Base-by-base conservation (phyloP, 805 yeast species). In the Cyberlindnera subsufficiens region DNA sequence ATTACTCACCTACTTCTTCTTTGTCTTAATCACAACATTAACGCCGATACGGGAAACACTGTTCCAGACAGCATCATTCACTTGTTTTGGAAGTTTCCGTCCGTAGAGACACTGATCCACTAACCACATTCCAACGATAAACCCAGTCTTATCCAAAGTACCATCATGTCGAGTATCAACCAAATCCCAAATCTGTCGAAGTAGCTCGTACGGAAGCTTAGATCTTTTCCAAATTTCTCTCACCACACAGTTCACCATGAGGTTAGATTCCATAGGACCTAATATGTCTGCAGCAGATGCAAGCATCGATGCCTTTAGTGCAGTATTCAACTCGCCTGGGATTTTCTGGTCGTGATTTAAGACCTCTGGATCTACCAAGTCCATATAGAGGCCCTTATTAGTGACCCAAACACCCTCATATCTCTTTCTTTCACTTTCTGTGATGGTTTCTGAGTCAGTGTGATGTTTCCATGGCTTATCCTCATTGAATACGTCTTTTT, bases 21-120 rank as follows among this genome's bases (percentile, higher is more conserved):
- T 58, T 10, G 48, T 45, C 40, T 53, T 56, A 10, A 60, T 40
- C 4, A 53, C 54, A 30, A 60, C 59, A 30, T 51, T 59, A 14
- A 68, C 39, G 56, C 77, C 78, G 11, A 74, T 63, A 35, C 66
- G 68, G 31, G 74, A 74, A 11, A 86, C 85, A 60, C 95, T 85
- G 35, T 77, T 74, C 98, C 98, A 93, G 1, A 91, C 80, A 25
- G 71, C 74, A 5, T 74, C 77, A 33, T 75, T 80, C 6, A 93
- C 76, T 32, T 64, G 64, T 45, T 76, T 72, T 0, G 99, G 98
- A 38, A 93, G 66, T 60, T 93, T 93, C 32, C 95, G 71, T 0
- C 99, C 99, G 59, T 91, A 93, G 13, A 93, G 69, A 58, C 96
- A 86, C 64, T 93, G 99, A 61, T 93, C 99, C 2, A 93, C 90